A percentile compares a stretch with the other conserved stretches of the same genome.
Evolutionary conservation across 139 green algal genomes (phyloP).

Genomic region (Edaphochlamys debaryana): DNA sequence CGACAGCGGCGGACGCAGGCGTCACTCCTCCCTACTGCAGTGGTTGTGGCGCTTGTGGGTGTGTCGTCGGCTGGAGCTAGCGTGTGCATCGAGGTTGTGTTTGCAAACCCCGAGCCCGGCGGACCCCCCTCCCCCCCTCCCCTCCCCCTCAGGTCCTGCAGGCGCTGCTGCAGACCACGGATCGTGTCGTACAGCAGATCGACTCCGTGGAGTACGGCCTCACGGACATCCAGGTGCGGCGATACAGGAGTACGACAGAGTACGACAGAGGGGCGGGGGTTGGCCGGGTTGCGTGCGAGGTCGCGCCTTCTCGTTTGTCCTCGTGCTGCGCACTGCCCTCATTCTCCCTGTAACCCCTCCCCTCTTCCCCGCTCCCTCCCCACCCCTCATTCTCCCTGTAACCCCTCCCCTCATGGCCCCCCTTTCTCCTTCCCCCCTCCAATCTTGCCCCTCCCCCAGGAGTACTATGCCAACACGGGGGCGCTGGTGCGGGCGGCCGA

Average conservation of each 20-base stretch:
- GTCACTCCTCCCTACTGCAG: no score
- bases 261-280: no score
- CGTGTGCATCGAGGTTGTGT: no score
- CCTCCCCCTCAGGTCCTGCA: conserved; percentile 43
- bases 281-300: no score
- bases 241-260: no score
- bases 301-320: no score
- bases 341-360: background rate
- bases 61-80: no score
- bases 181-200: conserved; percentile 92
- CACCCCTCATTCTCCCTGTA: background rate
- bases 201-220: conserved; percentile 98
- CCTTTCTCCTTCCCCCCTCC: no score
- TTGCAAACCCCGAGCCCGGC: no score
- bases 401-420: background rate
- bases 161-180: conserved; percentile 84
- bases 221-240: conserved; percentile 95
- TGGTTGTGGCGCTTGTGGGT: no score
- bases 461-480: conserved; percentile 95
- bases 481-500: conserved; percentile 88
- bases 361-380: no score
- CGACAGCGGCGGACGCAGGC: no score
- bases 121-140: background rate
- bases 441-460: conserved; percentile 47
- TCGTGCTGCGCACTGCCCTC: background rate